Evolutionary conservation across 2,329 filamentous ascomycete species (phyloP).

Genomic region (Periglandula ipomoeae): DNA sequence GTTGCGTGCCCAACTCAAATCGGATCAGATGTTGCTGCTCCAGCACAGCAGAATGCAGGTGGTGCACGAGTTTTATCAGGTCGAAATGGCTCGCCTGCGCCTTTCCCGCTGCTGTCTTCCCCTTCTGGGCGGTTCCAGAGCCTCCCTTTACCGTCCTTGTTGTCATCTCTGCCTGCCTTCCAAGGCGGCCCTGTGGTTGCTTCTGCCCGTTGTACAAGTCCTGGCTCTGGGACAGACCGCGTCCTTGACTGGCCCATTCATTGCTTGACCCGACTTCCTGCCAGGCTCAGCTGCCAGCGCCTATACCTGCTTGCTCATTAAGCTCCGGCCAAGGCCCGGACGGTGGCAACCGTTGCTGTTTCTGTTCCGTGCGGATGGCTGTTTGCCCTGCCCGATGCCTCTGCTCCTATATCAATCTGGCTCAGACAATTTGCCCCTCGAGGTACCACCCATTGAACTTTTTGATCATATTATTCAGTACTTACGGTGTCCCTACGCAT

Average conservation of each 20-base stretch:
- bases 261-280: background rate
- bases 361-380: constrained; percentile 4
- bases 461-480: background rate
- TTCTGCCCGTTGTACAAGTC: too few species aligned
- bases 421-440: background rate
- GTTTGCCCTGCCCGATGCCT: constrained; percentile 1
- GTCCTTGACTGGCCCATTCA: background rate
- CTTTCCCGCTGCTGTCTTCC: constrained; percentile 1
- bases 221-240: background rate
- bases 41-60: constrained; percentile 5
- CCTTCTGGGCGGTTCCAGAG: too few species aligned
- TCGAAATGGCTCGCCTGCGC: constrained; percentile 3
- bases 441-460: background rate
- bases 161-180: too few species aligned
- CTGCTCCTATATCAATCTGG: background rate
- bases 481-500: background rate
- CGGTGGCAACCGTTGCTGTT: constrained; percentile 4
- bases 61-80: constrained; percentile 5
- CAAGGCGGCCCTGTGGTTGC: too few species aligned
- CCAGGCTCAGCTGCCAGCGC: background rate
- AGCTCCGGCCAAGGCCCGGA: background rate
- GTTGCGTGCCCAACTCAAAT: constrained; percentile 1
- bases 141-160: too few species aligned
- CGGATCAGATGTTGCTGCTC: constrained; percentile 5
- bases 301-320: background rate